Evolutionary conservation across 352 stramenopile genomes (phyloP), one percentile per base, ranked within the genome.

Genomic region (Pythium graminicola): DNA sequence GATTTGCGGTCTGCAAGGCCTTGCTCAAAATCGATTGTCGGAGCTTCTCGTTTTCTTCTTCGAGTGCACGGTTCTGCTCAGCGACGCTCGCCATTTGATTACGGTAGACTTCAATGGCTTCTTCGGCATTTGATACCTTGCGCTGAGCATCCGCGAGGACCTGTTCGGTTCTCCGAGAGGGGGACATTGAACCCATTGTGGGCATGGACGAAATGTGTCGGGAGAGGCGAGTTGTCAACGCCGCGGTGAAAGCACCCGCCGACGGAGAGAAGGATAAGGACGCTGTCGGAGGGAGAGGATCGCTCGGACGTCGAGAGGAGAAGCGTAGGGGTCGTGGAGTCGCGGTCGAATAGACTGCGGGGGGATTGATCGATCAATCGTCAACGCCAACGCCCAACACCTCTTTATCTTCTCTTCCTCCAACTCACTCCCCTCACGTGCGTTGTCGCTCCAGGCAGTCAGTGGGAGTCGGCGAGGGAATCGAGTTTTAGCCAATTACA

Each of bases 11-110:
- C 50, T 89, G 72, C 29, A 90, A 64, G 27, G 81, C 80, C 54
- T 87, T 80, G 54, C 62, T 77, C 17, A 90, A 65, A 53, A 93
- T 89, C n/a, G 74, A 84, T 23, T 70, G 60, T 10, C 82, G 76
- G 51, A 93, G 62, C 50, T 86, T 76, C 55, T 93, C 80, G 58
- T 91, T 86, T 57, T 91, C 82, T 20, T 86, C 80, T 49, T 93
- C 78, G 3, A 93, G 69, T 31, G 72, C 55, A 27, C 73, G 75
- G 63, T 91, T 93, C 59, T 87, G 76, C 51, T 81, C 70, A 27
- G 73, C 57, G 8, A 81, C 75, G 42, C 69, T 64, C 17, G 54
- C 47, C 36, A 72, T 55, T 59, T 89, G 82, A 42, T 50, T 45
- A 41, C 72, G 67, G 49, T 85, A 89, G 49, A 71, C 62, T 16